Conservation (phyloP, 1,284 basidiomycete genomes). For the Rugosomyces carneus region DNA sequence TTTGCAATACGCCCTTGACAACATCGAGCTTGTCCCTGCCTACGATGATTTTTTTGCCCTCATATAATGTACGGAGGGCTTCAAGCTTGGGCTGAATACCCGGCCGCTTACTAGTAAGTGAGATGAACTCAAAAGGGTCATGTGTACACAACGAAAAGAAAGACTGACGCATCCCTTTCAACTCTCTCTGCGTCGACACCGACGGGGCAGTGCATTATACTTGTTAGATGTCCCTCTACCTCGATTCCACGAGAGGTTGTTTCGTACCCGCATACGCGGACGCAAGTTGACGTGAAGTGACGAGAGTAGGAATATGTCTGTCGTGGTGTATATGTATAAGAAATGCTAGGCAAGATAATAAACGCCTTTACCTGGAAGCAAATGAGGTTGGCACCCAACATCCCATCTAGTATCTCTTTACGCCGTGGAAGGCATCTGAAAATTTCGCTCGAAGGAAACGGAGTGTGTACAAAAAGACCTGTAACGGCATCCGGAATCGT, state of each 20-base stretch:
- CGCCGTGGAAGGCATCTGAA: slow-evolving; percentile 89
- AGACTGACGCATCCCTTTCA: slow-evolving; percentile 66
- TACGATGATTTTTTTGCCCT: slow-evolving; percentile 98
- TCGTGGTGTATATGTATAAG: no score
- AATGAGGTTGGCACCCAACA: slow-evolving; percentile 95
- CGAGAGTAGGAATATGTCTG: slow-evolving; percentile 95
- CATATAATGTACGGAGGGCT: slow-evolving; percentile 81
- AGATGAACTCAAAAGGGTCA: no score
- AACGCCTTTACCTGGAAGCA: slow-evolving; percentile 71
- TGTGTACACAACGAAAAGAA: no score
- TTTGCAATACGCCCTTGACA: slow-evolving; percentile 96
- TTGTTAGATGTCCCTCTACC: slow-evolving; percentile 81
- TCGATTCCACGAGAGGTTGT: slow-evolving; percentile 83
- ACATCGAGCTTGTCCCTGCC: slow-evolving; percentile 99
- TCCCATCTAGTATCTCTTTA: slow-evolving; percentile 93
- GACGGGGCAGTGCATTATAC: slow-evolving; percentile 90
- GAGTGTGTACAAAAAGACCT: slow-evolving; percentile 95
- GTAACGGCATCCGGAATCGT: slow-evolving; percentile 74
- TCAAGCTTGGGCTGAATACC: slow-evolving; percentile 89
- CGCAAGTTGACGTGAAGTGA: slow-evolving; percentile 92
- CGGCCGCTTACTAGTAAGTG: slow-evolving; percentile 64
- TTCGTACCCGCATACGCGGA: slow-evolving; percentile 95
- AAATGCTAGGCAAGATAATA: not conserved
- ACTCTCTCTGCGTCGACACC: slow-evolving; percentile 96
- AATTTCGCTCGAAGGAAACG: slow-evolving; percentile 95